Base-by-base conservation (phyloP, 2,329 filamentous ascomycete genomes). In the Stagonosporopsis tanaceti region DNA sequence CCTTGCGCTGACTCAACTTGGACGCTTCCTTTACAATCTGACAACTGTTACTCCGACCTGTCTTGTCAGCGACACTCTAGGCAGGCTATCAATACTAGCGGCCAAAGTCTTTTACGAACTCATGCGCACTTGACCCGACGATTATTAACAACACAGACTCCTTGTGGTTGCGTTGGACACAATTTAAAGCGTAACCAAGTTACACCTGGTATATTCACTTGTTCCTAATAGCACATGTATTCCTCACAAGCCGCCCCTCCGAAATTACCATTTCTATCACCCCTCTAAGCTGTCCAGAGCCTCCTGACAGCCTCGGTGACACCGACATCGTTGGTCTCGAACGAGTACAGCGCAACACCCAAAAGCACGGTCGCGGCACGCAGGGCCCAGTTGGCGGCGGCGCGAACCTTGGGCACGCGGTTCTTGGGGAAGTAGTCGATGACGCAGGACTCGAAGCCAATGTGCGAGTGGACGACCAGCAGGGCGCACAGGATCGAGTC, bases 251-350 rank as follows among this genome's bases (percentile, higher is more conserved):
- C 38, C 44, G 8, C 30, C 6, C 15, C 28, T 27, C n/a, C 35
- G 20, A 14, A 42, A 51, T 22, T 28, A 25, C 2, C 17, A 1
- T 22, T 40, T 38, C 24, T 30, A 8, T 27, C n/a, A 12, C 3
- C 12, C 56, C 24, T 46, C 64, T 77, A 92, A 71, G 95, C 94
- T 72, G 85, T 91, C 95, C 95, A 99, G 62, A 98, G 82, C 75
- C 90, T 87, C 85, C 90, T 92, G 66, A 97, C 84, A 30, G 89
- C 89, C 84, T 96, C 94, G 8, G 93, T 97, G 59, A 99, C 78
- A 65, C 95, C 95, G 50, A 99, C 92, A 68, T 99, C 95, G 75
- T 97, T 98, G 30, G 95, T 99, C 88, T 99, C 95, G 72, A 98
- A 98, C 79, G 98, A 94, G 81, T 99, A 99, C 72, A 98, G 84